phyloP scores from a whole-genome alignment of 2,329 filamentous ascomycete genomes.

The Simplicillium sp. region DNA sequence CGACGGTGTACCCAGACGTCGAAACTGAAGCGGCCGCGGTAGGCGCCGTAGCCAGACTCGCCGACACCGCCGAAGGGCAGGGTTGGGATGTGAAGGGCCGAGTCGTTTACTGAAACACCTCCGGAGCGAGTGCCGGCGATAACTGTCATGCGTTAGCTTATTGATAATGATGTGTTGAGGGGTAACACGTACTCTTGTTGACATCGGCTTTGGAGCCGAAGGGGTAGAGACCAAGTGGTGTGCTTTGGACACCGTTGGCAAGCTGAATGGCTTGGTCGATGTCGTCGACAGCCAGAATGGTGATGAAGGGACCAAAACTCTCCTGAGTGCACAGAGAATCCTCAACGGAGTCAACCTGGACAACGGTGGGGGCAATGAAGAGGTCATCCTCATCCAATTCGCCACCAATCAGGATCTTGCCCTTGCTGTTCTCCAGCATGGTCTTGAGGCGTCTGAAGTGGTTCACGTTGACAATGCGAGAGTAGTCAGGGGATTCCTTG shows the following conservation, averaged over 20 bases:
- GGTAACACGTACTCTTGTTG: too few species aligned
- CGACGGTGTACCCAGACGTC: conserved; percentile 30
- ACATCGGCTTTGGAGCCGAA: conserved; percentile 23
- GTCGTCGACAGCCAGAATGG: conserved; percentile 25
- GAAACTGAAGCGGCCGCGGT: conserved; percentile 40
- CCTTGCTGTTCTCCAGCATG: conserved; percentile 24
- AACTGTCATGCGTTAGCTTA: conserved; percentile 16
- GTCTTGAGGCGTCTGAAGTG: conserved; percentile 29
- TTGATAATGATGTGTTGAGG: too few species aligned
- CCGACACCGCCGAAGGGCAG: conserved; percentile 42
- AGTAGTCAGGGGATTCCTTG: conserved; percentile 10
- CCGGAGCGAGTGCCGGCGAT: conserved; percentile 30
- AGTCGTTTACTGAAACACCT: conserved; percentile 41
- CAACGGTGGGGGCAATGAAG: conserved; percentile 26
- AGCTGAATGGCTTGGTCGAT: conserved; percentile 12
- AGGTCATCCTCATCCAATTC: conserved; percentile 16
- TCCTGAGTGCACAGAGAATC: conserved; percentile 33
- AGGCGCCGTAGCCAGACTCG: conserved; percentile 34
- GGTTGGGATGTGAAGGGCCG: conserved; percentile 31
- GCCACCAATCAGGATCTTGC: conserved; percentile 25
- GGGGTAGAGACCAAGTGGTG: conserved; percentile 30
- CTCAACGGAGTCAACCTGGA: conserved; percentile 21
- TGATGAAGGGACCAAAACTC: conserved; percentile 33
- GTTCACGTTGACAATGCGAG: conserved; percentile 29
- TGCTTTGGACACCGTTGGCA: conserved; percentile 14